These are phyloP conservation scores for Saccharomyces pastorianus DNA, from an alignment of 1,139 yeast species.

Conservation along the genomic window DNA sequence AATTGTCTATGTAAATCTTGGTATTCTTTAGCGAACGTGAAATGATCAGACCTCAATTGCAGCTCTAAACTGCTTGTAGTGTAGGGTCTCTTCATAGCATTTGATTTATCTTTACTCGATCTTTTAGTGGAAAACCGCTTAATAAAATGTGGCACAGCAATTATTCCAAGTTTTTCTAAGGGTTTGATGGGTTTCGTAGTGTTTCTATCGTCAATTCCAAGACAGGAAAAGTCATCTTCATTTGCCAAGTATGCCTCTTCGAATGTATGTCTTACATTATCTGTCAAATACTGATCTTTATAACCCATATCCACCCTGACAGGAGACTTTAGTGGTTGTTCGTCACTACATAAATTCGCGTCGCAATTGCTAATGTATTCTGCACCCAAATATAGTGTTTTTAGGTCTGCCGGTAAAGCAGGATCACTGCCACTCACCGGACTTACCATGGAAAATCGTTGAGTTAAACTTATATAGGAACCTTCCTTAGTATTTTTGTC, in stretches of 20 bases:
- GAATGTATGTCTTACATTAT: neutral
- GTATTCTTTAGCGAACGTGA: conserved; percentile 10
- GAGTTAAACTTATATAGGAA: conserved; percentile 4
- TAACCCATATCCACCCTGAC: neutral
- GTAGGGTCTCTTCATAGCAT: conserved; percentile 5
- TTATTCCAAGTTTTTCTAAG: conserved; percentile 7
- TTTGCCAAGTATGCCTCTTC: conserved; percentile 2
- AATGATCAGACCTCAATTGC: conserved; percentile 10
- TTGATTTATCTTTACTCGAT: neutral
- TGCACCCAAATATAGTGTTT: conserved; percentile 14
- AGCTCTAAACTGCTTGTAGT: conserved; percentile 12
- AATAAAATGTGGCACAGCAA: conserved; percentile 13
- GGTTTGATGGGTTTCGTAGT: neutral
- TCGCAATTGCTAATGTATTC: conserved; percentile 8
- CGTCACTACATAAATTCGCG: conserved; percentile 1
- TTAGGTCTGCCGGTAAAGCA: conserved; percentile 14
- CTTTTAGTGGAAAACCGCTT: conserved; percentile 7
- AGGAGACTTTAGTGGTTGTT: conserved; percentile 1
- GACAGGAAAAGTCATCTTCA: neutral
- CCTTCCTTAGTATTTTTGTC: conserved; percentile 1
- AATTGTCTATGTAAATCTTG: conserved; percentile 10
- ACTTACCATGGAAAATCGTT: conserved; percentile 2
- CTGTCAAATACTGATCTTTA: neutral
- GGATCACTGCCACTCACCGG: neutral
- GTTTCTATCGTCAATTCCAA: neutral